phyloP scores from a whole-genome alignment of 352 stramenopile species.

The Blastocystis sp. region DNA sequence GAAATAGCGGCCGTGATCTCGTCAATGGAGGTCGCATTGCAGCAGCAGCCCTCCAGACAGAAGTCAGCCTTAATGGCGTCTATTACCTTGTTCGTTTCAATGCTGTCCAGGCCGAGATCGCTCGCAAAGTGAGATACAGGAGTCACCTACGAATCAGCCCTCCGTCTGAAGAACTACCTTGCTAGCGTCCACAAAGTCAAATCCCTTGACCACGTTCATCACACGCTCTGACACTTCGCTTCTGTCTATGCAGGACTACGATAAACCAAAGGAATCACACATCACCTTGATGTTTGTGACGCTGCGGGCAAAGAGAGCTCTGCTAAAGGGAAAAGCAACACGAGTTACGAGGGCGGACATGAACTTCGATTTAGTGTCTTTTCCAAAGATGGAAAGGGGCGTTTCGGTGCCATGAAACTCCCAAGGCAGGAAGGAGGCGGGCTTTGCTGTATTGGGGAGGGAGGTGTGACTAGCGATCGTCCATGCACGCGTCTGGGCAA shows the following conservation, averaged over 20 bases:
- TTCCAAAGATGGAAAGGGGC: slow-evolving; percentile 27
- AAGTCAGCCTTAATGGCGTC: slow-evolving; percentile 69
- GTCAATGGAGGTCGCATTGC: slow-evolving; percentile 30
- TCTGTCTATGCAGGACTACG: slow-evolving; percentile 57
- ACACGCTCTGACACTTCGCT: slow-evolving; percentile 60
- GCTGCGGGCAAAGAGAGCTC: slow-evolving; percentile 44
- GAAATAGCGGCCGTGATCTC: slow-evolving; percentile 66
- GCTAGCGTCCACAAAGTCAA: slow-evolving; percentile 64
- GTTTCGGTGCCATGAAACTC: slow-evolving; percentile 33
- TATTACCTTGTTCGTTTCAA: slow-evolving; percentile 55
- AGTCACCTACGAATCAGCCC: slow-evolving; percentile 37
- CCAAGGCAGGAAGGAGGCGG: background rate
- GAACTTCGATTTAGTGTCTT: background rate
- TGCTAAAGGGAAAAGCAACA: slow-evolving; percentile 7
- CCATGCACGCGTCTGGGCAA: no score
- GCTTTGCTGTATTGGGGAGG: no score
- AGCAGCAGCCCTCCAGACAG: slow-evolving; percentile 42
- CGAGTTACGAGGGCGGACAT: slow-evolving; percentile 55
- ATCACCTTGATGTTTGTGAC: slow-evolving; percentile 62
- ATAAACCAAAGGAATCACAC: background rate
- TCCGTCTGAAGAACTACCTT: slow-evolving; percentile 21
- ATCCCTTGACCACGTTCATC: slow-evolving; percentile 68
- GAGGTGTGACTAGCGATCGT: no score
- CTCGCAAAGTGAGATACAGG: slow-evolving; percentile 61
- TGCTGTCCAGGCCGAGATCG: slow-evolving; percentile 55